Base-by-base conservation (phyloP, 2,329 filamentous ascomycete genomes). In the Sarocladium kiliense region DNA sequence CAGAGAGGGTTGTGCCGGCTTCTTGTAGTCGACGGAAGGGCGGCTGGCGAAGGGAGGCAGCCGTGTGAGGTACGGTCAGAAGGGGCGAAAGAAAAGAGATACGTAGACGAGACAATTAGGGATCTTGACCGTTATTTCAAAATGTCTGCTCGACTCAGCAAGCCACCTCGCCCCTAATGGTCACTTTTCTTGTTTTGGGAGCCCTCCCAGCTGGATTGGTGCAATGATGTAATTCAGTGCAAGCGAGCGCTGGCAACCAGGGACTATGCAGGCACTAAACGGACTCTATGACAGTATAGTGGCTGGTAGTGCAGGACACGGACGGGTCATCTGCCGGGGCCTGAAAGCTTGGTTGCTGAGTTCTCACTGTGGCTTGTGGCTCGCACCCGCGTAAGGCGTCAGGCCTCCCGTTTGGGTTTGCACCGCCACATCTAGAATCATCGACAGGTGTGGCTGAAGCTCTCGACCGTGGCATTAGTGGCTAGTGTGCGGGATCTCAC, bases 201-300 rank as follows among this genome's bases (percentile, higher is more conserved):
- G 11, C n/a, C 47, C 27, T 51, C 47, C 34, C 21, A 23, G 19
- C 9, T 53, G 34, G 4, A 19, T 23, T 41, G 50, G 32, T 34
- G 11, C 32, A 53, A 53, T 53, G 50, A 53, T 53, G 50, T 53
- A 53, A 53, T 53, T 53, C 32, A 39, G 32, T 27, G 50, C 50
- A 53, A 19, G 7, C 36, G 19, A 25, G 4, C 26, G 44, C 44
- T 30, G 44, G 11, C 26, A n/a, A 23, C 44, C 47, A 36, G 47
- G 27, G n/a, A 21, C 30, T 21, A 11, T 34, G 27, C 27, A 32
- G 47, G 30, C 47, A 18, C 47, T 51, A 36, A 23, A 27, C 11
- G 26, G n/a, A 4, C 27, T 51, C 27, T 7, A 47, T 47, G 44
- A 47, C 25, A 30, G 14, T 47, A 18, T 30, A 47, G 44, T 10